Evolutionary conservation across 176 grass and related monocot genomes (phyloP).

Genomic region (Hsuehochloa calcarea): DNA sequence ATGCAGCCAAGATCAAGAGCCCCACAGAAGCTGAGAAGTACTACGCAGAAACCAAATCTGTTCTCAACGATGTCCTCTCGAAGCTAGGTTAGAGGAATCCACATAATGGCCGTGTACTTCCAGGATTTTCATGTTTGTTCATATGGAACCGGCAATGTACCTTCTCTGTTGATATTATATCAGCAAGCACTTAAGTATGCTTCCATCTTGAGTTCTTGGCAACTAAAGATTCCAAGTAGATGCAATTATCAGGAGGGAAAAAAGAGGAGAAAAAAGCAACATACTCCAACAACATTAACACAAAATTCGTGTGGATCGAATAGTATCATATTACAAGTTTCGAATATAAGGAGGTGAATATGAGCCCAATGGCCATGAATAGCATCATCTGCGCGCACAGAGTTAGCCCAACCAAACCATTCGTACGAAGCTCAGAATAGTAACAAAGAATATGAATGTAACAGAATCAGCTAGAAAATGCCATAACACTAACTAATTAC

Average conservation of each 20-base stretch:
- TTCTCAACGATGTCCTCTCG: constrained; percentile 63
- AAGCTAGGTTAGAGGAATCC: constrained; percentile 66
- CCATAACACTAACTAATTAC: background rate
- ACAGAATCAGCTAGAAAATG: background rate
- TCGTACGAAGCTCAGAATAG: background rate
- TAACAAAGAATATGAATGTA: background rate
- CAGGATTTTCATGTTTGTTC: constrained; percentile 53
- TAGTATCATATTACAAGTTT: background rate
- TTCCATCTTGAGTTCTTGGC: constrained; percentile 13
- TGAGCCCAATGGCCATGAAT: background rate
- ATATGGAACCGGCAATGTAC: constrained; percentile 55
- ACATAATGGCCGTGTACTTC: constrained; percentile 34
- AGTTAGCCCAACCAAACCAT: background rate
- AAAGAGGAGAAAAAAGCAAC: background rate
- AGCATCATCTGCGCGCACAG: background rate
- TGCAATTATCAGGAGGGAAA: background rate
- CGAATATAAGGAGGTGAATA: background rate
- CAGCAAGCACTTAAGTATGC: constrained; percentile 32
- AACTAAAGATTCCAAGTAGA: background rate
- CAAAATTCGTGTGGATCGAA: background rate
- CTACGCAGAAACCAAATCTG: constrained; percentile 55
- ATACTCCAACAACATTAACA: background rate
- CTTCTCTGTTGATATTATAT: constrained; percentile 53
- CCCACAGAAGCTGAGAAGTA: constrained; percentile 67
- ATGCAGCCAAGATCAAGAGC: constrained; percentile 98